Evolutionary conservation across 202 grass and related monocot genomes (phyloP), one percentile per base, ranked within the genome.

Genomic region (Zoysia matrella): DNA sequence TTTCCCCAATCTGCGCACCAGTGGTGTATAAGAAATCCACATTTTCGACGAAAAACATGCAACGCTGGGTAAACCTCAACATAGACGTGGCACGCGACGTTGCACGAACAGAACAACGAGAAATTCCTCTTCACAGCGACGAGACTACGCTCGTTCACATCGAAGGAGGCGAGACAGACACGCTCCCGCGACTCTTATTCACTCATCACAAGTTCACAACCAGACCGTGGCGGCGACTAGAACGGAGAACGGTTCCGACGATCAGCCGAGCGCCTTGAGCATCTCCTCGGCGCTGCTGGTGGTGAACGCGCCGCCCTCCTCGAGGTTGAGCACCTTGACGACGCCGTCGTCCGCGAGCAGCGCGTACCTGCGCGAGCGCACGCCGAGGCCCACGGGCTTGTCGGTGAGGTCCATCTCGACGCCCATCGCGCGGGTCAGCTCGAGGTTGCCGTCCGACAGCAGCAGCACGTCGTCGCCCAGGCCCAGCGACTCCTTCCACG

Each of bases 261-360:
- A 57, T 57, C 55, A 57, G 5, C 15, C 55, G 73, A 96, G 83
- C 51, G 80, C 86, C 56, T 89, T 82, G 52, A 96, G 90, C 80
- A 96, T 89, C 7, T 92, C 93, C 14, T 93, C 90, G 18, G 90
- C 90, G 78, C 93, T 79, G 85, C 93, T 96, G 85, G 56, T 90
- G 83, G 93, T 96, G 90, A 96, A 96, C 0, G 93, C 73, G n/a
- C 90, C 90, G 58, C 93, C 93, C 39, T 96, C 93, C 83, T 96
- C 93, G 63, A 96, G 87, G 80, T 96, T 92, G 76, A 96, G 88
- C 46, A 91, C 90, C 83, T 92, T 96, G 8, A 96, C 93, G 0
- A 96, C 80, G 8, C 90, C 93, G 16, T 93, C 93, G 1, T 92
- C 90, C 1, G 86, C 93, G 39, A 91, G 93, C 60, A 93, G 41